phyloP scores from a whole-genome alignment of 306 rosid genomes.

The Boehmeria nivea region DNA sequence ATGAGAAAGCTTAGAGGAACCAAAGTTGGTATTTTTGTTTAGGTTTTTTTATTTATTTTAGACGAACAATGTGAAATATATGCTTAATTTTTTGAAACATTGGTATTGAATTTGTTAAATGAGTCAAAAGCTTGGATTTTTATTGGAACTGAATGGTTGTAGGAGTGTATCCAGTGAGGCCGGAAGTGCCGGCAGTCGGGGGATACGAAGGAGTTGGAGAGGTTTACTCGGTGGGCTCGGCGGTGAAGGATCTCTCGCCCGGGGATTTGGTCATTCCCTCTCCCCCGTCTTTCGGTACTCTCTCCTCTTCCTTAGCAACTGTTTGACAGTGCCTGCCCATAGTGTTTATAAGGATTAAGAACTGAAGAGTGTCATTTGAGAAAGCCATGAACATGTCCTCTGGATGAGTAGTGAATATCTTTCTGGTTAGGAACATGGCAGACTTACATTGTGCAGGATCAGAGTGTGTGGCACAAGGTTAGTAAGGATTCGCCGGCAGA shows the following conservation, averaged over 20 bases:
- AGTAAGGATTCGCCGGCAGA: slow-evolving; percentile 65
- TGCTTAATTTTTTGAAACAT: too few relatives aligned
- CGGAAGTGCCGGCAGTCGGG: slow-evolving; percentile 79
- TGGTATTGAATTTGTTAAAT: too few relatives aligned
- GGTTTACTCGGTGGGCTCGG: slow-evolving; percentile 62
- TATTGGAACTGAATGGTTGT: slow-evolving; percentile 5
- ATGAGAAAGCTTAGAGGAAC: too few relatives aligned
- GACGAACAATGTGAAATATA: too few relatives aligned
- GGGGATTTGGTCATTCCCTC: slow-evolving; percentile 95
- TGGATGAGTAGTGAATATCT: slow-evolving; percentile 1
- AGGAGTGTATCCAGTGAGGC: slow-evolving; percentile 91
- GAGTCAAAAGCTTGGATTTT: neutral
- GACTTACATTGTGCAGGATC: slow-evolving; percentile 72
- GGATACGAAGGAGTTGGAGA: slow-evolving; percentile 95
- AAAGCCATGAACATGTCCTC: neutral
- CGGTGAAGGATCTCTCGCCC: slow-evolving; percentile 46
- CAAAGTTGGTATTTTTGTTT: too few relatives aligned
- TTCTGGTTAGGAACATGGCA: slow-evolving; percentile 79
- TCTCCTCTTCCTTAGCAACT: neutral
- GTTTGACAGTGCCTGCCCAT: too few relatives aligned
- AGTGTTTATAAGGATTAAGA: too few relatives aligned
- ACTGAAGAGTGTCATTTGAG: too few relatives aligned
- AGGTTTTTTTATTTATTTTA: too few relatives aligned
- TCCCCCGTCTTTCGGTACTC: slow-evolving; percentile 72
- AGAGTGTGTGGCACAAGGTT: slow-evolving; percentile 70